A percentile compares a stretch with the other conserved stretches of the same genome.
Evolutionary conservation across 2,329 filamentous ascomycete genomes (phyloP).

Genomic region (Alternaria sp.): DNA sequence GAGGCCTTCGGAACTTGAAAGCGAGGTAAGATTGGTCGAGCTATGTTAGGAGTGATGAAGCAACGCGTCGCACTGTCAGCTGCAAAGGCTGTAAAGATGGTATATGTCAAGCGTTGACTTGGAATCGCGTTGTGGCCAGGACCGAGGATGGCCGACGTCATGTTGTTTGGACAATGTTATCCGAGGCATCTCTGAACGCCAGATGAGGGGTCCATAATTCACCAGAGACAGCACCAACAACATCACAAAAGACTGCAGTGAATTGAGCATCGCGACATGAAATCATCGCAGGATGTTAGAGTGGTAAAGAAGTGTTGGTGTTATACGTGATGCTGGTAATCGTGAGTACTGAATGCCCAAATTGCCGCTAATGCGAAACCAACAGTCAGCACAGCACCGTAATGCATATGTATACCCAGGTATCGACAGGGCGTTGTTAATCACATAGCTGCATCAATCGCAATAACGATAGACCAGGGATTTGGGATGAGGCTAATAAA

Average conservation of each 20-base stretch:
- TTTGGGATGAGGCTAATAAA: neutral
- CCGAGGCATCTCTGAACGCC: constrained; percentile 23
- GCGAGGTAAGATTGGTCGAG: neutral
- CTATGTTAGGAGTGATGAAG: neutral
- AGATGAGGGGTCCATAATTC: constrained; percentile 14
- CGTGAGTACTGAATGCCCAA: constrained; percentile 1
- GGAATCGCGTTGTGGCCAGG: neutral
- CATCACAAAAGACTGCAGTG: neutral
- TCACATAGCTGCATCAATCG: neutral
- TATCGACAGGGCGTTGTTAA: neutral
- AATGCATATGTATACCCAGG: neutral
- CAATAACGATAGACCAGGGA: neutral
- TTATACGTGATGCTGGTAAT: neutral
- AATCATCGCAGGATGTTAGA: neutral
- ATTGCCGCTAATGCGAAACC: neutral
- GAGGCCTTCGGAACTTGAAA: neutral
- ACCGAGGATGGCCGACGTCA: constrained; percentile 23
- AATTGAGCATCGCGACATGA: neutral
- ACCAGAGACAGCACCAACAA: neutral
- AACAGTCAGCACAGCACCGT: neutral
- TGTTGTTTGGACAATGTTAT: constrained; percentile 18
- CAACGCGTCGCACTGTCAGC: neutral
- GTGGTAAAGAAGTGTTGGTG: neutral
- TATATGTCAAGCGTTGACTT: neutral
- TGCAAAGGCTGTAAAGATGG: neutral